Evolutionary conservation across 1,284 basidiomycete species (phyloP).

Genomic region (Melanopsichium pennsylvanicum): DNA sequence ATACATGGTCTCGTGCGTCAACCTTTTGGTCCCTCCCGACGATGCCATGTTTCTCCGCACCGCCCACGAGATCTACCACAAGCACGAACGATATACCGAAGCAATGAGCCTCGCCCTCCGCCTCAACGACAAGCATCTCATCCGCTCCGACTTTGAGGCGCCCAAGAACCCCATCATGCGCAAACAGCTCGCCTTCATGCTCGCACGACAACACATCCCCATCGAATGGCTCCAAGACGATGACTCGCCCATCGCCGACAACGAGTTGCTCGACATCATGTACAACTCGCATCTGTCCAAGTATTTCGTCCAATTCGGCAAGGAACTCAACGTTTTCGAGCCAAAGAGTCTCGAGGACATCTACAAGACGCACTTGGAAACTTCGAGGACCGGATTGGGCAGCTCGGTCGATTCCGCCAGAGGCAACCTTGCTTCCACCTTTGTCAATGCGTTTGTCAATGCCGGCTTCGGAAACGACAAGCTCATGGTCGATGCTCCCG

Average conservation of each 20-base stretch:
- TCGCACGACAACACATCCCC: slow-evolving; percentile 90
- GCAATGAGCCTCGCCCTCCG: slow-evolving; percentile 87
- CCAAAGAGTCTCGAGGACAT: slow-evolving; percentile 94
- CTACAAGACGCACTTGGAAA: slow-evolving; percentile 96
- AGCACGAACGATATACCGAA: slow-evolving; percentile 88
- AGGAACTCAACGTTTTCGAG: slow-evolving; percentile 89
- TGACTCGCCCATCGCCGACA: slow-evolving; percentile 67
- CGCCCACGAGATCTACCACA: slow-evolving; percentile 87
- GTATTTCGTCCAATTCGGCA: slow-evolving; percentile 90
- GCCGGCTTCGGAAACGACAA: slow-evolving; percentile 99
- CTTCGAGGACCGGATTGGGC: slow-evolving; percentile 63
- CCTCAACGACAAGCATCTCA: slow-evolving; percentile 81
- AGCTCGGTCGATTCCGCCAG: slow-evolving; percentile 86
- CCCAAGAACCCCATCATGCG: slow-evolving; percentile 74
- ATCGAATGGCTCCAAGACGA: slow-evolving; percentile 85
- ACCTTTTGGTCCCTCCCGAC: slow-evolving; percentile 90
- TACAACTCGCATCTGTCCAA: slow-evolving; percentile 75
- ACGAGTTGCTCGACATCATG: slow-evolving; percentile 73
- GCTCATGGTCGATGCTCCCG: slow-evolving; percentile 93
- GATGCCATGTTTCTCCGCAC: slow-evolving; percentile 89
- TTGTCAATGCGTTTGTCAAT: slow-evolving; percentile 99
- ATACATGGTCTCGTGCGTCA: slow-evolving; percentile 94
- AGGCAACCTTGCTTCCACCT: slow-evolving; percentile 93
- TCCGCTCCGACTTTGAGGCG: slow-evolving; percentile 68
- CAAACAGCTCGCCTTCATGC: slow-evolving; percentile 90